Evolutionary conservation across 2,329 filamentous ascomycete genomes (phyloP).

Genomic region (Kalmusia sp.): DNA sequence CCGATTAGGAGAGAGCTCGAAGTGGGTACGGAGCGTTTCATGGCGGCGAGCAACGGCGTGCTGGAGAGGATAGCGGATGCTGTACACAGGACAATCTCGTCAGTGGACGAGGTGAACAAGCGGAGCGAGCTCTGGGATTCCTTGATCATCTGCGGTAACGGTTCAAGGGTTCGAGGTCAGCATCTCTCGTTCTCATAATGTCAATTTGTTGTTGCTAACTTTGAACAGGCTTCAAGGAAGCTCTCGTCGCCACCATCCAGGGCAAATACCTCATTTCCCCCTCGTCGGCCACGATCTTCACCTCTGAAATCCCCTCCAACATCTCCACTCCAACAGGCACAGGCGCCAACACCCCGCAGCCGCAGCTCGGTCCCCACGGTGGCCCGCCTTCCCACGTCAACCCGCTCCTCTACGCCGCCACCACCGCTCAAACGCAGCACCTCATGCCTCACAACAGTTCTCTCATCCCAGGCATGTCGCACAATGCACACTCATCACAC

Average conservation of each 20-base stretch:
- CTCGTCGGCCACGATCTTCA: constrained; percentile 93
- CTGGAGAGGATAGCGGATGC: constrained; percentile 84
- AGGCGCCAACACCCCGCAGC: constrained; percentile 86
- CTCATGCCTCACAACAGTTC: constrained; percentile 51
- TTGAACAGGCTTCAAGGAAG: constrained; percentile 78
- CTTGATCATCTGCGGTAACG: constrained; percentile 90
- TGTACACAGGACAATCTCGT: constrained; percentile 82
- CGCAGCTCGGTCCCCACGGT: constrained; percentile 56
- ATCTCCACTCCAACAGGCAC: constrained; percentile 90
- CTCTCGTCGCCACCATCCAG: constrained; percentile 79
- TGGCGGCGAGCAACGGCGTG: constrained; percentile 69
- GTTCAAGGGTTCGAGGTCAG: constrained; percentile 68
- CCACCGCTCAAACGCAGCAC: constrained; percentile 69
- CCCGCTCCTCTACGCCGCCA: constrained; percentile 89
- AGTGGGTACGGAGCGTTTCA: constrained; percentile 77
- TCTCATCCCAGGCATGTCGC: constrained; percentile 42
- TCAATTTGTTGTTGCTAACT: constrained; percentile 44
- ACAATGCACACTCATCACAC: constrained; percentile 67
- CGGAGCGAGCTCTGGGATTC: constrained; percentile 90
- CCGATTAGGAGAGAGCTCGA: constrained; percentile 69
- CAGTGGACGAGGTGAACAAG: constrained; percentile 83
- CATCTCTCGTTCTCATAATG: neutral
- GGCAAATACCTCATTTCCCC: constrained; percentile 90
- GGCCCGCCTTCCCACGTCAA: constrained; percentile 72
- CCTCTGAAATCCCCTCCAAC: constrained; percentile 92